Evolutionary conservation across 768 basidiomycete species (phyloP), one percentile per base, ranked within the genome.

Genomic region (Podaxis sp.): DNA sequence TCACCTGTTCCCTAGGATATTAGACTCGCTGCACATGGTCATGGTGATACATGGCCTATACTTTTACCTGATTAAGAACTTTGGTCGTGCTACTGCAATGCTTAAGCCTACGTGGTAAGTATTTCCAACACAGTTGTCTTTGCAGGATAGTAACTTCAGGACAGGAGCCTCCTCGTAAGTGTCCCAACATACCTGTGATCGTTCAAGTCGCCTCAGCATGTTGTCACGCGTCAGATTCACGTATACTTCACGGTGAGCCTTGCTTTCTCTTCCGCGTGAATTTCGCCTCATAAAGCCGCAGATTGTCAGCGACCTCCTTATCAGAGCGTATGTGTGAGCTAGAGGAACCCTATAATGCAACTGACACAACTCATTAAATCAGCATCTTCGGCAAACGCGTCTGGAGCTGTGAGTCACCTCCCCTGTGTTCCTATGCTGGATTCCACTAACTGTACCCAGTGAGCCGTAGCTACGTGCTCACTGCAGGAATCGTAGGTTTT

Each of bases 11-110:
- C 22, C 30, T 44, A 79, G 78, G 77, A 22, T 72, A 4, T 68
- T 78, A 13, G 77, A 78, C 65, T 72, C 72, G 8, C 55, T 76
- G 17, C 76, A 78, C 37, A 65, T 77, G 24, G 71, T 70, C 0
- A 68, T 78, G 15, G 65, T 76, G 26, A 71, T 75, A 2, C 74
- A 77, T 59, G 68, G 67, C 30, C 40, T 78, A 15, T 78, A 80
- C 65, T 73, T 68, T 65, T 79, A 77, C 67, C 58, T 75, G 41
- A 71, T 80, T 46, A 68, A 66, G 10, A 78, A 75, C 46, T 76
- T 71, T 54, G 68, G 57, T 33, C 74, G 77, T 58, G 69, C 73
- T 2, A 1, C 49, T 4, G 67, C 66, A 22, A 58, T 78, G 33
- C 52, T 68, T 4, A 65, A 54, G 2, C 70, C 74, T 2, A 73